Evolutionary conservation across 192 early-diverging fungal genomes (phyloP).

Genomic region (Helicostylum pulchrum): DNA sequence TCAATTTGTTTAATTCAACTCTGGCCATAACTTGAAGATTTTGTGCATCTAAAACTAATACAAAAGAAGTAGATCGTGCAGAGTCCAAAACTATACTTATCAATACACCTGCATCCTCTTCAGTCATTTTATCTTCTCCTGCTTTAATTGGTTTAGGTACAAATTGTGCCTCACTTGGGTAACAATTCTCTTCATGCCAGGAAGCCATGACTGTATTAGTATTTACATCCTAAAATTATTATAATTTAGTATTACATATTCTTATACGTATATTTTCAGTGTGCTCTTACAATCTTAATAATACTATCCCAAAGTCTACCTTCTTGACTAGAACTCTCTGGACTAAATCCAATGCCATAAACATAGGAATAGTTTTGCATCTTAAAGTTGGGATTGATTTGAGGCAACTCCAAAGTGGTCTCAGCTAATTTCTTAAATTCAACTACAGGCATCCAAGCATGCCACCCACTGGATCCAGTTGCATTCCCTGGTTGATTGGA

Average conservation of each 20-base stretch:
- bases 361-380: constrained; percentile 28
- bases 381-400: constrained; percentile 37
- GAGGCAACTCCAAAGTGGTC: constrained; percentile 37
- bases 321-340: constrained; percentile 13
- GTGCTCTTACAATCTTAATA: constrained; percentile 47
- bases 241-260: no score
- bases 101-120: constrained; percentile 76
- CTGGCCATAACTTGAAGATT: constrained; percentile 62
- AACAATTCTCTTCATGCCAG: constrained; percentile 62
- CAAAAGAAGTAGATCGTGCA: constrained; percentile 57
- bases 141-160: constrained; percentile 47
- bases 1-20: constrained; percentile 59
- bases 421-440: constrained; percentile 14
- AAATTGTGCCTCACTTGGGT: constrained; percentile 79
- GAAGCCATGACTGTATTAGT: constrained; percentile 32
- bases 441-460: constrained; percentile 30
- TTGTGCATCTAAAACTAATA: constrained; percentile 73
- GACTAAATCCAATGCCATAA: constrained; percentile 38
- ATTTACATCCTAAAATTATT: constrained; percentile 31
- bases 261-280: constrained; percentile 10
- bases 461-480: constrained; percentile 13
- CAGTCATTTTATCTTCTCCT: constrained; percentile 28
- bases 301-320: constrained; percentile 43
- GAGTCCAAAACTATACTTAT: constrained; percentile 74
- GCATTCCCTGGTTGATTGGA: constrained; percentile 9